Evolutionary conservation across 257 asterid genomes (phyloP).

Genomic region (Primulina huaijiensis): DNA sequence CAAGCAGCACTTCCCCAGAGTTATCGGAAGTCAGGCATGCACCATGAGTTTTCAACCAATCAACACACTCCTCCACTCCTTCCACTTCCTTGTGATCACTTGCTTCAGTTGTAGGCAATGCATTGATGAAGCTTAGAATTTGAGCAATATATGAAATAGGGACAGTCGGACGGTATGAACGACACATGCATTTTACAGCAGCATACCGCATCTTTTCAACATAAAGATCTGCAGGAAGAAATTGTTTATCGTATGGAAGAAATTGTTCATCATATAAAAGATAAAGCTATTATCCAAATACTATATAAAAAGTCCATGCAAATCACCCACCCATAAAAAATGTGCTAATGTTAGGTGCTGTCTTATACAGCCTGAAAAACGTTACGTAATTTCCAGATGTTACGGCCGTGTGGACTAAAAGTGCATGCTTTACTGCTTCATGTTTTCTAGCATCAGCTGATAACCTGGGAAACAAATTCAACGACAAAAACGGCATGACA

Average conservation of each 20-base stretch:
- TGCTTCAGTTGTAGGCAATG: conserved; percentile 43
- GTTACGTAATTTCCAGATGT: conserved; percentile 83
- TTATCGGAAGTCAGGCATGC: conserved; percentile 68
- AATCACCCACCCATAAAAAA: conserved; percentile 75
- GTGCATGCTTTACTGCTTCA: conserved; percentile 79
- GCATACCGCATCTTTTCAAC: conserved; percentile 97
- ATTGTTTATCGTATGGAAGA: not conserved
- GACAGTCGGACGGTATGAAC: conserved; percentile 93
- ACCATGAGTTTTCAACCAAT: conserved; percentile 97
- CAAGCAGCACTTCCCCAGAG: conserved; percentile 74
- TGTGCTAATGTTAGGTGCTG: conserved; percentile 80
- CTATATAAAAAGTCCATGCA: not conserved
- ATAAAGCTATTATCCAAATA: conserved; percentile 10
- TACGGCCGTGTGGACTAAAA: conserved; percentile 89
- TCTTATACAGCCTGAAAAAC: conserved; percentile 80
- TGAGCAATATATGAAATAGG: conserved; percentile 78
- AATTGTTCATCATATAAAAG: conserved; percentile 16
- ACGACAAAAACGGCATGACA: conserved; percentile 5
- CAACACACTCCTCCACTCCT: conserved; percentile 81
- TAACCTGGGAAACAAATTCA: conserved; percentile 50
- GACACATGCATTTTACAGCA: conserved; percentile 83
- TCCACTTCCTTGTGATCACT: conserved; percentile 55
- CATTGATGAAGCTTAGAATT: conserved; percentile 67
- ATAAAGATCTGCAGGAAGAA: conserved; percentile 66
- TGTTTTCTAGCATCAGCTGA: conserved; percentile 64